Percentiles rank a stretch among this genome's conserved stretches.
Conservation (phyloP, 768 basidiomycete genomes). For the Panaeolus papilionaceus region DNA sequence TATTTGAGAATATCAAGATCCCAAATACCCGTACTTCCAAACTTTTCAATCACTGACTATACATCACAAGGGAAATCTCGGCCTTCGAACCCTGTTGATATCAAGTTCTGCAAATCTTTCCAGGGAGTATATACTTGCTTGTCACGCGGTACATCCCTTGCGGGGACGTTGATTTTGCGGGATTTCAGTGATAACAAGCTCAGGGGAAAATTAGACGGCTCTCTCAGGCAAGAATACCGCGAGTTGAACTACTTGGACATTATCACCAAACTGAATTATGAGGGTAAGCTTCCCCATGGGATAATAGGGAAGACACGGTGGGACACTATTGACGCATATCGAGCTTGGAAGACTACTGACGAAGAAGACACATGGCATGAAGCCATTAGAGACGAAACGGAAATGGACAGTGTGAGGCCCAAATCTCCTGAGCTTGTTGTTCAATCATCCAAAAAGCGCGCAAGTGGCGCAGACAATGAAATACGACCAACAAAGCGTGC, state of each 20-base stretch:
- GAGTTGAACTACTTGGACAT: not conserved
- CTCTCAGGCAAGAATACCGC: not conserved
- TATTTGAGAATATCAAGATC: not conserved
- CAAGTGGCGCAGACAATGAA: too few relatives aligned
- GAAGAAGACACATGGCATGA: too few relatives aligned
- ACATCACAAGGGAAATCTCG: slow-evolving; percentile 36
- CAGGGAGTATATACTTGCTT: not conserved
- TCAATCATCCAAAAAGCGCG: too few relatives aligned
- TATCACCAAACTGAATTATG: not conserved
- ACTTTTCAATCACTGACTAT: slow-evolving; percentile 41
- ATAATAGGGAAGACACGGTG: not conserved
- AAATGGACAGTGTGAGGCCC: too few relatives aligned
- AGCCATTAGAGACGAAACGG: too few relatives aligned
- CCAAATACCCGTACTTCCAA: slow-evolving; percentile 32
- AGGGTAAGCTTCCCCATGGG: not conserved
- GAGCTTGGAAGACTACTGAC: too few relatives aligned
- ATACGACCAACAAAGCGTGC: too few relatives aligned
- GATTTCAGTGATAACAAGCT: too few relatives aligned
- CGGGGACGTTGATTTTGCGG: not conserved
- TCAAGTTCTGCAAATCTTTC: not conserved
- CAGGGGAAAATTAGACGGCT: not conserved
- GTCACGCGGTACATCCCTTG: not conserved
- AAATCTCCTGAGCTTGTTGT: too few relatives aligned
- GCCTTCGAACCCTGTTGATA: not conserved
- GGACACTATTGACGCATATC: not conserved